phyloP scores from a whole-genome alignment of 1,284 basidiomycete genomes.

The Naganishia albida region DNA sequence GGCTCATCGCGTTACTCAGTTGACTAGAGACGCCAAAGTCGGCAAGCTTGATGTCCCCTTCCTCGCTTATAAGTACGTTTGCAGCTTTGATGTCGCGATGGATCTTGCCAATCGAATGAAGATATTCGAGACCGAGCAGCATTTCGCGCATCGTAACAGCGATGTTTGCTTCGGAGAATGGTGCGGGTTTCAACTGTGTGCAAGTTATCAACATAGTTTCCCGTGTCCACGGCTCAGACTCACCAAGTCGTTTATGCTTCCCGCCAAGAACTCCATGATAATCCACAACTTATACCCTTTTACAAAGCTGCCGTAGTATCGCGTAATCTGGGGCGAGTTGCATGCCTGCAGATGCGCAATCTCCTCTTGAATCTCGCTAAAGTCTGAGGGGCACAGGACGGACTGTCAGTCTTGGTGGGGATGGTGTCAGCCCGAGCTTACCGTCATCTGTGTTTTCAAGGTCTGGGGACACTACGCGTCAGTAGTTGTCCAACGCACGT shows the following conservation, averaged over 20 bases:
- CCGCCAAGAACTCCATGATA: conserved; percentile 97
- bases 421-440: neutral
- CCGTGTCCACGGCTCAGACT: conserved; percentile 30
- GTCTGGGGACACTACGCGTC: conserved; percentile 57
- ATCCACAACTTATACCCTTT: conserved; percentile 98
- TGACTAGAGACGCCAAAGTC: conserved; percentile 96
- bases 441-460: conserved; percentile 62
- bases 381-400: conserved; percentile 78
- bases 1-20: conserved; percentile 70
- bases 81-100: conserved; percentile 99
- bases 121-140: conserved; percentile 88
- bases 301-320: conserved; percentile 96
- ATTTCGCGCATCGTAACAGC: conserved; percentile 93
- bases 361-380: conserved; percentile 95
- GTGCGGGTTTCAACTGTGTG: conserved; percentile 77
- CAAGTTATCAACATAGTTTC: neutral
- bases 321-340: conserved; percentile 92
- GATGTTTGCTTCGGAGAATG: conserved; percentile 88
- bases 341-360: conserved; percentile 93
- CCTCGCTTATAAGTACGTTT: conserved; percentile 85
- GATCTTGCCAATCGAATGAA: conserved; percentile 91
- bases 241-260: conserved; percentile 89
- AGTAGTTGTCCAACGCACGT: neutral
- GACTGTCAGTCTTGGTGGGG: neutral
- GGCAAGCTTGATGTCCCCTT: conserved; percentile 92